These are phyloP conservation scores for Baeospora myosura DNA, from an alignment of 1,284 basidiomycete species.

Conservation along the genomic window DNA sequence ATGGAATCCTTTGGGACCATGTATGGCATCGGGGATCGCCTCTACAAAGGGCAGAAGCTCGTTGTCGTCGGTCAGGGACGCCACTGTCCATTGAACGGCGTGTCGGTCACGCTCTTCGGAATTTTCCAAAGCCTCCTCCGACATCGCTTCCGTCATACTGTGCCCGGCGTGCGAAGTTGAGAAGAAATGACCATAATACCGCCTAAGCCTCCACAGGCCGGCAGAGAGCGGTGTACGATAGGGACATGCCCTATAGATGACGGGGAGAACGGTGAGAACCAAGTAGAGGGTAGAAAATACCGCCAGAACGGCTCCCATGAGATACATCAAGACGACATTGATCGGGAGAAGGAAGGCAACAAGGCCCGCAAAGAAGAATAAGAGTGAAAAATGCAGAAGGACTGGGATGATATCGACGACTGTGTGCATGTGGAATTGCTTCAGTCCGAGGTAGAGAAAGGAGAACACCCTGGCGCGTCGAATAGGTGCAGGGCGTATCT, in stretches of 20 bases:
- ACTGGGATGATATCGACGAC: constrained; percentile 31
- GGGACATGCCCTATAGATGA: constrained; percentile 27
- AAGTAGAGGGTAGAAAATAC: constrained; percentile 23
- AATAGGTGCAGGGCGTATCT: constrained; percentile 27
- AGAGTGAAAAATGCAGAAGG: constrained; percentile 32
- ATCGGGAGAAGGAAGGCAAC: constrained; percentile 28
- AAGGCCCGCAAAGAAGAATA: constrained; percentile 34
- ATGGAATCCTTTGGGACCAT: too few relatives aligned
- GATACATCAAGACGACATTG: constrained; percentile 23
- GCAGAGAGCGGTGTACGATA: constrained; percentile 31
- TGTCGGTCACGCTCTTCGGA: constrained; percentile 25
- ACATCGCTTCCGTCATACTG: constrained; percentile 22
- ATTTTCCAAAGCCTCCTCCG: constrained; percentile 23
- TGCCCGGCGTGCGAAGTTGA: constrained; percentile 13
- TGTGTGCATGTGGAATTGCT: constrained; percentile 26
- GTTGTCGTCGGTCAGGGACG: constrained; percentile 24
- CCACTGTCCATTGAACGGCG: constrained; percentile 26
- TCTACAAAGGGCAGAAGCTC: constrained; percentile 30
- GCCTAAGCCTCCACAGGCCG: constrained; percentile 25
- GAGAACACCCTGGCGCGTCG: constrained; percentile 30
- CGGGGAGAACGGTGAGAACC: constrained; percentile 26
- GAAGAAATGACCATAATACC: constrained; percentile 16
- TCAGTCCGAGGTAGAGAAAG: constrained; percentile 28
- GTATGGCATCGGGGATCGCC: constrained; percentile 29
- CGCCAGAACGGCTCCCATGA: constrained; percentile 24